phyloP scores from a whole-genome alignment of 805 yeast species.

The Candida ficus region DNA sequence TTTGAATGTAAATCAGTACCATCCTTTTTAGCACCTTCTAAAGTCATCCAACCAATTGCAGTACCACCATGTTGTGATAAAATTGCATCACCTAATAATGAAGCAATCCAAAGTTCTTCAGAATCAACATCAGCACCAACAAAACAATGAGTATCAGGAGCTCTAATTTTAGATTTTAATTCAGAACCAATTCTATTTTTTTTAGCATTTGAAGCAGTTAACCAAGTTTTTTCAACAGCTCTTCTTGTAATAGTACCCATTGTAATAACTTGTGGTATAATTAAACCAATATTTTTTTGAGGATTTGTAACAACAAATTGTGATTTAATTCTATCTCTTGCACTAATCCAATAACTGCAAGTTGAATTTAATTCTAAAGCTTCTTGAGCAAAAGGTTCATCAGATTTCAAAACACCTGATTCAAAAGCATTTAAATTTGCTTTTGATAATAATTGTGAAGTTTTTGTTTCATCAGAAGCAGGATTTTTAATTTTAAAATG shows the following conservation, averaged over 20 bases:
- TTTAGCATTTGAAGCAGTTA: constrained; percentile 95
- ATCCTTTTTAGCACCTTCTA: constrained; percentile 88
- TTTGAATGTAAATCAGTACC: constrained; percentile 95
- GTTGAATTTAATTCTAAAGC: constrained; percentile 74
- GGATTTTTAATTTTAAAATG: constrained; percentile 83
- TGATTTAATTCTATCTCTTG: constrained; percentile 73
- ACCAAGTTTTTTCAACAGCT: constrained; percentile 96
- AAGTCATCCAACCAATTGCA: constrained; percentile 98
- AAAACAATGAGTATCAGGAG: constrained; percentile 85
- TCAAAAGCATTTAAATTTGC: constrained; percentile 68
- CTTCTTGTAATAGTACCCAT: constrained; percentile 98
- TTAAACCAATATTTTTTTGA: constrained; percentile 32
- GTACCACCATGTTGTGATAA: constrained; percentile 92
- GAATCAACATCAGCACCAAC: constrained; percentile 99
- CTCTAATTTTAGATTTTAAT: constrained; percentile 76
- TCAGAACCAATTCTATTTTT: constrained; percentile 85
- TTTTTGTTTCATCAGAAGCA: constrained; percentile 68
- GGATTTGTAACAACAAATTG: constrained; percentile 70
- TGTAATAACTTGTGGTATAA: constrained; percentile 76
- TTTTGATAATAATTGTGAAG: constrained; percentile 76
- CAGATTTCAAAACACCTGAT: constrained; percentile 64
- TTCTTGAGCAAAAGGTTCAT: constrained; percentile 64
- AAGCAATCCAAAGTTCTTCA: constrained; percentile 97
- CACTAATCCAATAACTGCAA: constrained; percentile 91
- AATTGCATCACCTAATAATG: constrained; percentile 86